These are phyloP conservation scores for Spiraea crenata DNA, from an alignment of 331 rosid genomes.

Conservation along the genomic window DNA sequence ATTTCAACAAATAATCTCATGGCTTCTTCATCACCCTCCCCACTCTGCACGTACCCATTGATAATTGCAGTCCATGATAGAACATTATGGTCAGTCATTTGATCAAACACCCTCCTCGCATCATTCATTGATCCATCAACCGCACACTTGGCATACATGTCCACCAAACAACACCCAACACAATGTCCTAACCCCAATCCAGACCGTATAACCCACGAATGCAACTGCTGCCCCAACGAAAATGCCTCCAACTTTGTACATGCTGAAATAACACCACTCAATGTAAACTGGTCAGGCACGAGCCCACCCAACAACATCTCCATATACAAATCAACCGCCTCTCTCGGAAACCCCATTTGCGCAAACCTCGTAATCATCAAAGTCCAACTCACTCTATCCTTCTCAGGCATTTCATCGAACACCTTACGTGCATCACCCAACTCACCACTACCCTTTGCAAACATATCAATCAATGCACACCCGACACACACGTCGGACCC, in stretches of 20 bases:
- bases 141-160: constrained; percentile 25
- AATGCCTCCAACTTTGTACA: constrained; percentile 13
- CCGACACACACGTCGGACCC: constrained; percentile 25
- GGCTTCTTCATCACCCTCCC: constrained; percentile 12
- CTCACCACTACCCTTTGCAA: constrained; percentile 12
- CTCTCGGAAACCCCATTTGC: not conserved
- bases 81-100: constrained; percentile 21
- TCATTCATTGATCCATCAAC: constrained; percentile 12
- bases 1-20: constrained; percentile 15
- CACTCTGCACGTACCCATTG: constrained; percentile 23
- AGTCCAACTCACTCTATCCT: constrained; percentile 12
- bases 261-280: constrained; percentile 18
- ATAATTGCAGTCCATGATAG: constrained; percentile 24
- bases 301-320: constrained; percentile 9
- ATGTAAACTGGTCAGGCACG: constrained; percentile 18
- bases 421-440: constrained; percentile 17
- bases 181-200: constrained; percentile 17
- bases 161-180: constrained; percentile 28
- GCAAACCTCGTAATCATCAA: constrained; percentile 21
- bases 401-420: constrained; percentile 19
- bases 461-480: constrained; percentile 23
- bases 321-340: constrained; percentile 16
- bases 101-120: constrained; percentile 24
- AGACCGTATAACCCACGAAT: constrained; percentile 11
- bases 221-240: constrained; percentile 24